Percentiles rank a stretch among this genome's conserved stretches.
These are phyloP conservation scores for Capsella bursapastoris DNA, from an alignment of 345 rosid genomes.

Conservation along the genomic window DNA sequence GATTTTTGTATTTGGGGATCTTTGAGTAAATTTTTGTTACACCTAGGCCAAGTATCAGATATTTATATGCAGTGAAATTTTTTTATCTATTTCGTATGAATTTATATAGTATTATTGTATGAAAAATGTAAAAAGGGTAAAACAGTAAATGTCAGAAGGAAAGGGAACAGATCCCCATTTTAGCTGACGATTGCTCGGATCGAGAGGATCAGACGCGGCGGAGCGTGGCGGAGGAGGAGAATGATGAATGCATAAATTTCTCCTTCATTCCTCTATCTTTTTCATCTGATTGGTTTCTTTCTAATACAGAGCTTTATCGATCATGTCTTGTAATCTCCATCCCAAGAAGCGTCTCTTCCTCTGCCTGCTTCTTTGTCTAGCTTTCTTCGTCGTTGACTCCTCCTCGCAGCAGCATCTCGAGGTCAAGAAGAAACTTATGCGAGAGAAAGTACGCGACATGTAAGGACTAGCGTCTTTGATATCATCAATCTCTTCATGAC, in stretches of 20 bases:
- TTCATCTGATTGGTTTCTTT: slow-evolving; percentile 30
- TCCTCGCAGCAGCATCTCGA: slow-evolving; percentile 51
- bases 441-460: slow-evolving; percentile 87
- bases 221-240: background rate
- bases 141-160: slow-evolving; percentile 4
- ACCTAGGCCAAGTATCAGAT: background rate
- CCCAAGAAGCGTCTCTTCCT: slow-evolving; percentile 37
- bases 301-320: background rate
- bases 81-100: no score
- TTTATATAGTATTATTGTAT: no score
- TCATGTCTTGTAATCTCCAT: slow-evolving; percentile 26
- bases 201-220: slow-evolving; percentile 32
- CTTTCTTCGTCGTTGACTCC: slow-evolving; percentile 44
- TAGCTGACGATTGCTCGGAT: background rate
- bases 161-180: slow-evolving; percentile 17
- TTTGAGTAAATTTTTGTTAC: background rate
- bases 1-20: background rate
- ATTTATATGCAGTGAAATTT: no score
- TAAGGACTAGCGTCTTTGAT: slow-evolving; percentile 37
- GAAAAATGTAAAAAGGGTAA: background rate
- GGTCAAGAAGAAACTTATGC: slow-evolving; percentile 67
- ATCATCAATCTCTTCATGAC: background rate
- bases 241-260: background rate
- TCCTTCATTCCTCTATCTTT: background rate
- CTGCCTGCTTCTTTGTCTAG: slow-evolving; percentile 54